Evolutionary conservation across 768 basidiomycete species (phyloP), one percentile per base, ranked within the genome.

Genomic region (Amanita rubescens): DNA sequence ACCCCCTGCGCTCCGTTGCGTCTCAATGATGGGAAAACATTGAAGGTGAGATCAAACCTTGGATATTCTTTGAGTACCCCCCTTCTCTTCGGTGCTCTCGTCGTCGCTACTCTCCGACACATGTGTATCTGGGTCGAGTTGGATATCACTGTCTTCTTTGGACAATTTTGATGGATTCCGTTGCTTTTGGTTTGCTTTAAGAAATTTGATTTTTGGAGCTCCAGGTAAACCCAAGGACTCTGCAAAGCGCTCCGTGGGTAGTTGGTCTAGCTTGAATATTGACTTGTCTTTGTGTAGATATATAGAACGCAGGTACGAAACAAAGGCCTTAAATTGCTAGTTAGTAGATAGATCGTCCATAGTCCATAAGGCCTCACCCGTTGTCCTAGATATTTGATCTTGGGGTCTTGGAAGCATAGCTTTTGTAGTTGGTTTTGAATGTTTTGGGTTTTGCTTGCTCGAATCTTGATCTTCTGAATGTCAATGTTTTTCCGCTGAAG

Each of bases 331-430:
- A 5, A 41, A 25, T 27, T 6, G 38, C 20, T 41, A 7, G 15
- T 51, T 53, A 55, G 52, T 32, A 47, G 11, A 4, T 17, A 42
- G 22, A 30, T 51, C 12, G 30, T n/a, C 41, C 37, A 46, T n/a
- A 20, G 33, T 43, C 44, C 5, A 42, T 22, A 4, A 37, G 39
- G 17, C 77, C 84, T 54, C 61, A 94, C 94, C 52, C 91, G 73
- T 66, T 98, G 95, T 9, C 87, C 96, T 9, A 99, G 80, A 67
- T 97, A 96, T 66, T 98, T 99, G 69, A 97, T 85, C 67, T 99
- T 94, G 0, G 94, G 90, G 55, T 94, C 93, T 70, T 93, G 84
- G 71, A 98, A 99, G 0, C 89, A 87, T 34, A 96, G 79, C 51
- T 83, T 91, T 69, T 99, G 96, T 42, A 98, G 74, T 67, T 94